A percentile compares a stretch with the other conserved stretches of the same genome.
These are phyloP conservation scores for Diospyros kaki DNA, from an alignment of 148 eudicot genomes.

Conservation along the genomic window DNA sequence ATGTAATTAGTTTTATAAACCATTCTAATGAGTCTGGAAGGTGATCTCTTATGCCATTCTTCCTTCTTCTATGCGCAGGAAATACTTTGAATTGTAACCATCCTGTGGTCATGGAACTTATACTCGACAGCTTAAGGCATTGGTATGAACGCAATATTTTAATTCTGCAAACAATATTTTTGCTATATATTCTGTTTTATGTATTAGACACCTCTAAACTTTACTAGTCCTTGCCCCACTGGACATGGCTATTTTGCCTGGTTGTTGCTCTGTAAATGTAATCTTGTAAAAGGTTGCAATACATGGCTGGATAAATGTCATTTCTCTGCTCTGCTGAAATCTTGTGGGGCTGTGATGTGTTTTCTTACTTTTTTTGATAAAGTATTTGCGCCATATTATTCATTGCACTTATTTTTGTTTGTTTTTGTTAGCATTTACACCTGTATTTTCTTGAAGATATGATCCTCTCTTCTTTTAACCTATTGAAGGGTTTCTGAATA, in stretches of 20 bases:
- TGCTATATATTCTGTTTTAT: neutral
- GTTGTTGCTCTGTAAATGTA: neutral
- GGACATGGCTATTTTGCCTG: neutral
- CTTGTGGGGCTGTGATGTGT: neutral
- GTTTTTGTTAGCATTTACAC: neutral
- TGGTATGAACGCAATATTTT: conserved; percentile 45
- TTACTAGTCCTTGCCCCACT: too few relatives aligned
- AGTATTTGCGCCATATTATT: too few relatives aligned
- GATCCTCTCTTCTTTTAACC: conserved; percentile 7
- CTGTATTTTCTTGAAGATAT: neutral
- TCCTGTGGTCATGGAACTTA: conserved; percentile 97
- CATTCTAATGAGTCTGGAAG: neutral
- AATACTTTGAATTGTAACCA: conserved; percentile 95
- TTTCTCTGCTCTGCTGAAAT: neutral
- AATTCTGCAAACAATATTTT: conserved; percentile 1
- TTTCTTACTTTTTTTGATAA: too few relatives aligned
- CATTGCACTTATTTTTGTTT: neutral
- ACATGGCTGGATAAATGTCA: neutral
- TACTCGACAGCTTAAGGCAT: conserved; percentile 95
- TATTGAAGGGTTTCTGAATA: conserved; percentile 82
- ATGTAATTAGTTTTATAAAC: neutral
- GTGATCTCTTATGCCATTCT: conserved; percentile 16
- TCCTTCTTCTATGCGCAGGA: conserved; percentile 42
- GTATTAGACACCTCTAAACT: neutral
- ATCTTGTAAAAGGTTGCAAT: neutral